phyloP scores from a whole-genome alignment of 1,284 basidiomycete species.

The Rhodotorula sp. region DNA sequence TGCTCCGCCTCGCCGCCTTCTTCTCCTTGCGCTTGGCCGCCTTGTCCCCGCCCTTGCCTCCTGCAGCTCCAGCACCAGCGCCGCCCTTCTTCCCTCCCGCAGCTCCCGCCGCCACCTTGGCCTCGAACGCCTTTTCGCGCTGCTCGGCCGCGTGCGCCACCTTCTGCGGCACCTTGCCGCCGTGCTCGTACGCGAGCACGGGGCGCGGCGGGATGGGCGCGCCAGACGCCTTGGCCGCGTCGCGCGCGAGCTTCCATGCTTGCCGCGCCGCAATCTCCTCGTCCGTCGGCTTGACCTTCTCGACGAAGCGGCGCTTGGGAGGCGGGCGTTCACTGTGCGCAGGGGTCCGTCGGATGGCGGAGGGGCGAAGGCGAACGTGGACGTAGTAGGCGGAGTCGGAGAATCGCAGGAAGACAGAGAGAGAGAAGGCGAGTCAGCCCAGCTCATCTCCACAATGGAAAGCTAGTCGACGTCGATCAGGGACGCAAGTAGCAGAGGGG shows the following conservation, averaged over 20 bases:
- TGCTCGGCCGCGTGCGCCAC: conserved; percentile 4
- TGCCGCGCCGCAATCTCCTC: conserved; percentile 26
- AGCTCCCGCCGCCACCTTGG: neutral
- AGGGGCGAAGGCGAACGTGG: neutral
- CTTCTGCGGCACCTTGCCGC: conserved; percentile 19
- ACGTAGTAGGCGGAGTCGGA: too few species aligned
- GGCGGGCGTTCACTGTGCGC: conserved; percentile 7
- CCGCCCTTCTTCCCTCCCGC: neutral
- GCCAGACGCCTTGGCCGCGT: conserved; percentile 25
- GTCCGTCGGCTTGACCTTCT: conserved; percentile 28
- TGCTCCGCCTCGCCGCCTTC: neutral
- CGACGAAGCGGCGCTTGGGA: conserved; percentile 21
- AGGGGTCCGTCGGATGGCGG: neutral
- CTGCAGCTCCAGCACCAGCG: neutral
- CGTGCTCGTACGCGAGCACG: conserved; percentile 30
- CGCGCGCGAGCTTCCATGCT: conserved; percentile 28
- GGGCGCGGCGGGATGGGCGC: conserved; percentile 19
- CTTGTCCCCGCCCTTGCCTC: neutral
- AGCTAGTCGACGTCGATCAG: too few species aligned
- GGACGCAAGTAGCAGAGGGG: neutral
- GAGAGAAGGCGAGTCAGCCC: neutral
- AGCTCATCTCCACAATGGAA: too few species aligned
- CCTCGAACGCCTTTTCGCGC: conserved; percentile 2
- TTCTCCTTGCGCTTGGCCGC: conserved; percentile 14
- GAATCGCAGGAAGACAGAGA: too few species aligned